Conservation (phyloP, 2,329 filamentous ascomycete genomes). For the Bipolaris cookei region DNA sequence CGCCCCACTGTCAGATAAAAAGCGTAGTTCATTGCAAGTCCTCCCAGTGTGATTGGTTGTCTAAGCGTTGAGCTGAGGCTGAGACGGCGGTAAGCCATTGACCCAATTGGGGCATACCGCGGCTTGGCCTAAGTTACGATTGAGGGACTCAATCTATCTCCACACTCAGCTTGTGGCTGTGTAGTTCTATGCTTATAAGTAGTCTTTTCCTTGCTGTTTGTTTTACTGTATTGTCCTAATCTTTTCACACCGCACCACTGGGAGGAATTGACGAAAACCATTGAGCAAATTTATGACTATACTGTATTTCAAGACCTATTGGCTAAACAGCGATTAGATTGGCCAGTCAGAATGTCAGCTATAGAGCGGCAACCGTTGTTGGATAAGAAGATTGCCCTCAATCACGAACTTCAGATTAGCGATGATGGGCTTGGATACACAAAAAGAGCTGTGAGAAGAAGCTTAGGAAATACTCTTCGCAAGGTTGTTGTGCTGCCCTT, state of each 20-base stretch:
- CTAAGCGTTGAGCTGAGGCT: slow-evolving; percentile 22
- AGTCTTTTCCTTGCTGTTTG: neutral
- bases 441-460: neutral
- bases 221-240: neutral
- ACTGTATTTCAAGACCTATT: neutral
- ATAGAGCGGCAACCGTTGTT: slow-evolving; percentile 23
- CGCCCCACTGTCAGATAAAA: slow-evolving; percentile 1
- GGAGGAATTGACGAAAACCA: neutral
- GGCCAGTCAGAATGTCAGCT: slow-evolving; percentile 15
- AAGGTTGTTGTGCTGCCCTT: slow-evolving; percentile 9
- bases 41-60: slow-evolving; percentile 15
- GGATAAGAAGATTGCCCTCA: slow-evolving; percentile 19
- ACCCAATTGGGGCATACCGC: slow-evolving; percentile 20
- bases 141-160: slow-evolving; percentile 6
- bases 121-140: slow-evolving; percentile 16
- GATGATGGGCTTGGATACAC: neutral
- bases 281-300: neutral
- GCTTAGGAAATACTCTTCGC: neutral
- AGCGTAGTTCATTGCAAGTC: neutral
- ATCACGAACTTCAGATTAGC: slow-evolving; percentile 7
- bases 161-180: slow-evolving; percentile 8
- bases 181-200: slow-evolving; percentile 9
- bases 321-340: neutral
- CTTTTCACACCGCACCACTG: neutral
- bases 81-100: slow-evolving; percentile 29